Conservation (phyloP, 2,329 filamentous ascomycete genomes). For the Seiridium unicorne region DNA sequence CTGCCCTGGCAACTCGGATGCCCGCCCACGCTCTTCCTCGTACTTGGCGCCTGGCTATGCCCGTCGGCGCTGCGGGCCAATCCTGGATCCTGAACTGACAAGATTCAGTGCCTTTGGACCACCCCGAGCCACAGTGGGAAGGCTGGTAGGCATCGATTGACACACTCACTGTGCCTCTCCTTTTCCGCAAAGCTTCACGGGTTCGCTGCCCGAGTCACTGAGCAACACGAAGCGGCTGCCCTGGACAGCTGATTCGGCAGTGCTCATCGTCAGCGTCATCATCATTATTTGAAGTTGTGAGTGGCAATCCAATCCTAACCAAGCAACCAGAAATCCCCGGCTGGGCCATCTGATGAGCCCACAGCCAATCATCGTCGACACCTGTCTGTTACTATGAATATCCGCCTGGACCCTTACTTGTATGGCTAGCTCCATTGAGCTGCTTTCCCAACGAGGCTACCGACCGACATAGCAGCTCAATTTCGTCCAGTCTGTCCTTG, state of each 20-base stretch:
- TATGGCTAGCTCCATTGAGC: not conserved
- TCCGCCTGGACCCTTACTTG: not conserved
- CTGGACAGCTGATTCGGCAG: not conserved
- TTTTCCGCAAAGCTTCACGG: no score
- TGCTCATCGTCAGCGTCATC: not conserved
- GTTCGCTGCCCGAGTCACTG: not conserved
- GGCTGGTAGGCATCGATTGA: not conserved
- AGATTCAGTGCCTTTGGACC: no score
- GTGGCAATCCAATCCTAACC: not conserved
- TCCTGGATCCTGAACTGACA: not conserved
- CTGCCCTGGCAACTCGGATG: not conserved
- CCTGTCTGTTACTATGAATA: slow-evolving; percentile 8
- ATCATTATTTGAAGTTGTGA: not conserved
- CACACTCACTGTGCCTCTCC: no score
- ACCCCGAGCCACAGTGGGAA: no score
- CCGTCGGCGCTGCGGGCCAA: not conserved
- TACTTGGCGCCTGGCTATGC: not conserved
- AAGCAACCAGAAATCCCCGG: not conserved
- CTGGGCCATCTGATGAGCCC: not conserved
- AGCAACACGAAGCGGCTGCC: not conserved
- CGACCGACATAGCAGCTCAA: not conserved
- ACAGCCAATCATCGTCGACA: not conserved
- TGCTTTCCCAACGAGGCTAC: not conserved
- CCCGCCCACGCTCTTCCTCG: not conserved
- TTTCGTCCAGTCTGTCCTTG: no score